Base-by-base conservation (phyloP, 139 green algal genomes). In the Coelastrella sp. region DNA sequence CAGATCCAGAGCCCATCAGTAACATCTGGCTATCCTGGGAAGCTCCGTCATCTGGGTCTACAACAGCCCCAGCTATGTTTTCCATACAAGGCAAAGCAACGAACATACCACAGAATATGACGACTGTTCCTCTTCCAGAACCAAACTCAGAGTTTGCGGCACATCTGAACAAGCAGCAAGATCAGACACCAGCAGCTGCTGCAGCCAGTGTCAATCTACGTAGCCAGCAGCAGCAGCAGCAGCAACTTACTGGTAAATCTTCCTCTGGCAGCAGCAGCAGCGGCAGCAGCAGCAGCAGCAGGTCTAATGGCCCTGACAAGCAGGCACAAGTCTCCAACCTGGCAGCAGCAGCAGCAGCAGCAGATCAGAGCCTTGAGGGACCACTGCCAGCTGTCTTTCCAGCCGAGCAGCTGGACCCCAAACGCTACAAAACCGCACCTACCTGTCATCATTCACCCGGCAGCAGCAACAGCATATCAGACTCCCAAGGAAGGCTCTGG, bases 201-300 rank as follows among this genome's bases (percentile, higher is more conserved):
- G 69, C 68, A 57, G 68, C 68, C 53, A 15, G 19, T n/a, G 38
- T 23, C 69, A 78, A 57, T 43, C 23, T n/a, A n/a, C n/a, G n/a
- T n/a, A n/a, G n/a, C n/a, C n/a, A n/a, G n/a, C n/a, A n/a, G n/a
- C n/a, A 79, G 30, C 43, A 51, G 6, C 57, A 64, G 11, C 71
- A 37, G 34, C 21, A 37, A 64, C 2, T 17, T n/a, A 41, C 43
- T 34, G 37, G 27, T 8, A 30, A 41, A 15, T 6, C 34, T 25
- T 43, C 11, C 19, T 19, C 67, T 23, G 19, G 53, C 37, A 32
- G 37, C 23, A 50, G 37, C 37, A 50, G 40, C 35, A 76, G 67
- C 67, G 25, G 30, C 67, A 76, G 27, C 64, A 73, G n/a, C 64
- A 73, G 64, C 64, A 73, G 64, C 64, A 73, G 27, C 21, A 15